A percentile compares a stretch with the other conserved stretches of the same genome.
Evolutionary conservation across 495 filamentous ascomycete species (phyloP).

Genomic region (Filosporella fistucella): DNA sequence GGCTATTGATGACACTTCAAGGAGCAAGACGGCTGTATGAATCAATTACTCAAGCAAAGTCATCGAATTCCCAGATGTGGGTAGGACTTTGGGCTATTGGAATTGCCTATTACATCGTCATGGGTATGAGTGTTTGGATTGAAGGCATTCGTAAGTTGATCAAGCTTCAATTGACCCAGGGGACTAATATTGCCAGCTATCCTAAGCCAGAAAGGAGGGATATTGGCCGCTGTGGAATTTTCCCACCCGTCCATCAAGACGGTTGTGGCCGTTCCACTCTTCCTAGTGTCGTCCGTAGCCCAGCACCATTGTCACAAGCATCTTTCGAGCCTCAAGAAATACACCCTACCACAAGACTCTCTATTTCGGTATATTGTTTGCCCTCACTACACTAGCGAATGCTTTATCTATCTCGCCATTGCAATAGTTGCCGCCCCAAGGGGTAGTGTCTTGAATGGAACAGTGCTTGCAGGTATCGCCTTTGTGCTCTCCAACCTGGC

Average conservation of each 20-base stretch:
- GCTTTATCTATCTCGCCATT: conserved; percentile 76
- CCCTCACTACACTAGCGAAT: conserved; percentile 92
- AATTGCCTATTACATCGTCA: conserved; percentile 67
- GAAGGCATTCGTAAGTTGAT: conserved; percentile 67
- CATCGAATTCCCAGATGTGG: conserved; percentile 69
- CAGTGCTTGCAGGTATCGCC: conserved; percentile 58
- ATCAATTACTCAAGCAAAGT: conserved; percentile 54
- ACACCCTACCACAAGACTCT: conserved; percentile 65
- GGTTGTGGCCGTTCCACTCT: conserved; percentile 56
- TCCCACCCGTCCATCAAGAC: conserved; percentile 44
- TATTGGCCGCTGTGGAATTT: conserved; percentile 26
- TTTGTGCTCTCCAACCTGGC: conserved; percentile 82
- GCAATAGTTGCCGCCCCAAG: conserved; percentile 68
- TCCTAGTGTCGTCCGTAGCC: conserved; percentile 67
- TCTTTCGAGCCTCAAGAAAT: conserved; percentile 76
- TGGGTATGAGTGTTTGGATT: conserved; percentile 76
- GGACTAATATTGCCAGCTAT: conserved; percentile 10
- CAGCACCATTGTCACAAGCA: conserved; percentile 82
- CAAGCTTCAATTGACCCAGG: neutral
- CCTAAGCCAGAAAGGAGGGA: neutral
- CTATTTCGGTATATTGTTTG: conserved; percentile 68
- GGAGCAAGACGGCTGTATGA: conserved; percentile 72
- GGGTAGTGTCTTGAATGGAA: conserved; percentile 60
- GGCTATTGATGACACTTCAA: conserved; percentile 70
- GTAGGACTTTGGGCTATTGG: conserved; percentile 80